phyloP scores from a whole-genome alignment of 2,329 filamentous ascomycete species.

The Colletotrichum liriopes region DNA sequence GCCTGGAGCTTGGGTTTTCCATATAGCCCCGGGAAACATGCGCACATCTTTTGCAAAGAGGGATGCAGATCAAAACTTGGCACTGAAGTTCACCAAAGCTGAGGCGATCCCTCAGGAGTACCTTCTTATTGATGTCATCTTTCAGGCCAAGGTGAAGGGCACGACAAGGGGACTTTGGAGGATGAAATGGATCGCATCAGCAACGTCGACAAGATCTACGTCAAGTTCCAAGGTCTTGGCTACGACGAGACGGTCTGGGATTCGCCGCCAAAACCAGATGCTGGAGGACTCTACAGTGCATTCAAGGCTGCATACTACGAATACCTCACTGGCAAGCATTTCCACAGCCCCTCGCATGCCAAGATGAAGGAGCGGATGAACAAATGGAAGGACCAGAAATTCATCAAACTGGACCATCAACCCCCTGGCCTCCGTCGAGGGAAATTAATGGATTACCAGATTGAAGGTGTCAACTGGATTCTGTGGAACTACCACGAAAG shows the following conservation, averaged over 20 bases:
- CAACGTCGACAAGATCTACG: constrained; percentile 80
- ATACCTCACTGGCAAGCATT: constrained; percentile 85
- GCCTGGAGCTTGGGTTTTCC: constrained; percentile 90
- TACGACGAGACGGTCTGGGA: constrained; percentile 97
- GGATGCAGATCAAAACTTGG: constrained; percentile 64
- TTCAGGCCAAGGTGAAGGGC: constrained; percentile 71
- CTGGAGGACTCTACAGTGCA: constrained; percentile 79
- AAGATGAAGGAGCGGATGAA: constrained; percentile 78
- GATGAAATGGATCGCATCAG: constrained; percentile 80
- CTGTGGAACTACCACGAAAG: constrained; percentile 88
- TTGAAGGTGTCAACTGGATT: constrained; percentile 95
- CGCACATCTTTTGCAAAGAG: constrained; percentile 83
- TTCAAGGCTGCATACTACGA: constrained; percentile 90
- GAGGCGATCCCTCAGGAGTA: constrained; percentile 92
- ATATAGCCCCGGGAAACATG: constrained; percentile 75
- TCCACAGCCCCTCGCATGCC: constrained; percentile 69
- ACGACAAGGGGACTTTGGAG: constrained; percentile 52
- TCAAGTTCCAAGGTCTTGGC: constrained; percentile 93
- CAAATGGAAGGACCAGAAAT: constrained; percentile 76
- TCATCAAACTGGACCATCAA: constrained; percentile 79
- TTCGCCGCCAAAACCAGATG: constrained; percentile 78
- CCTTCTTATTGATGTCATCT: constrained; percentile 88
- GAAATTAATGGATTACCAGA: constrained; percentile 92
- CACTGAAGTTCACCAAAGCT: constrained; percentile 76
- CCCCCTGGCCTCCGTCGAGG: constrained; percentile 82